Percentiles rank a stretch among this genome's conserved stretches.
Conservation (phyloP, 2,329 filamentous ascomycete species). For the Talaromyces sp. region DNA sequence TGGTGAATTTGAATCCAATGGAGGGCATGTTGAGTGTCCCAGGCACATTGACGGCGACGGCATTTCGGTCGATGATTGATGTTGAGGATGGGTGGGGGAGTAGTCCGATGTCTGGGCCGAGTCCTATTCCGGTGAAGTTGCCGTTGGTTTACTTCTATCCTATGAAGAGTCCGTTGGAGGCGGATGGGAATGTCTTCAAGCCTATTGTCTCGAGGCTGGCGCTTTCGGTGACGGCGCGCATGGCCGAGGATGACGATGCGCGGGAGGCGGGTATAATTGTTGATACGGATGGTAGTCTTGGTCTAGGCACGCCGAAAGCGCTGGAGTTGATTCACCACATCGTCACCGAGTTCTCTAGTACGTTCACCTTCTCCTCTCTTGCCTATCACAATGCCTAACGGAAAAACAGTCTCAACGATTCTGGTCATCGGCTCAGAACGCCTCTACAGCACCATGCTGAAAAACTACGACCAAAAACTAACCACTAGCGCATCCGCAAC, state of each 20-base stretch:
- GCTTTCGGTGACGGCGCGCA: conserved; percentile 69
- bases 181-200: conserved; percentile 69
- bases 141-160: conserved; percentile 91
- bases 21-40: conserved; percentile 76
- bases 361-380: conserved; percentile 23
- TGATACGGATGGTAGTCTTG: conserved; percentile 72
- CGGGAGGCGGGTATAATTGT: conserved; percentile 76
- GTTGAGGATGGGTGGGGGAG: conserved; percentile 85
- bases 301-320: conserved; percentile 59
- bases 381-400: not conserved
- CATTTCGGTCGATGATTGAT: conserved; percentile 83
- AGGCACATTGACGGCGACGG: conserved; percentile 79
- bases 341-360: conserved; percentile 64
- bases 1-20: conserved; percentile 79
- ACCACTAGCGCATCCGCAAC: conserved; percentile 45
- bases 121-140: conserved; percentile 82
- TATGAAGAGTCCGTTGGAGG: conserved; percentile 63
- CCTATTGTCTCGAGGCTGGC: conserved; percentile 73
- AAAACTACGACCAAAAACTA: conserved; percentile 59
- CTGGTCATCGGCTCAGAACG: conserved; percentile 77
- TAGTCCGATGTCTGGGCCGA: conserved; percentile 86
- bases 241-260: conserved; percentile 71
- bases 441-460: conserved; percentile 70
- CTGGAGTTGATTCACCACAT: conserved; percentile 81
- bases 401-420: conserved; percentile 65